Evolutionary conservation across 805 yeast species (phyloP).

Genomic region (Allodekkera sacchari): DNA sequence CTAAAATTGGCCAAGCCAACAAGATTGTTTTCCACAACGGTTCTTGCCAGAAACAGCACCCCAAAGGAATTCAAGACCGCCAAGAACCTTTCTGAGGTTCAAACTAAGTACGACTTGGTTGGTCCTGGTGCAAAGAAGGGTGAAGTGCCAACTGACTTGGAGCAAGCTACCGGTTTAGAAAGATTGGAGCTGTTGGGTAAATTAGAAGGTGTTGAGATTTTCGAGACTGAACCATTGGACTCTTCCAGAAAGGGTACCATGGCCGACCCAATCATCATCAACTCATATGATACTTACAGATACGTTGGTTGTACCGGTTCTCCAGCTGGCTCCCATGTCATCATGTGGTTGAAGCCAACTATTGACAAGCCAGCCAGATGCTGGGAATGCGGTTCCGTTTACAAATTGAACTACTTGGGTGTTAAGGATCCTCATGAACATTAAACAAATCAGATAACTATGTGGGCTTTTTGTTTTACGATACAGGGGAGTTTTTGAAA

Average conservation of each 20-base stretch:
- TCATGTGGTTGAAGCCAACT: constrained; percentile 89
- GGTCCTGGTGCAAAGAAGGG: constrained; percentile 87
- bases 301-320: constrained; percentile 97
- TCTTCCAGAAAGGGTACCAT: constrained; percentile 86
- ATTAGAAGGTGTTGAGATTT: constrained; percentile 90
- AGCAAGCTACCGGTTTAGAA: constrained; percentile 97
- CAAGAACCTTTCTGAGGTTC: constrained; percentile 62
- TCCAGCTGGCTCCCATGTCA: constrained; percentile 86
- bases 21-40: constrained; percentile 27
- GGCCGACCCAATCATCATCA: constrained; percentile 80
- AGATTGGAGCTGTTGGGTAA: constrained; percentile 92
- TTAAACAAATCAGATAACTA: neutral
- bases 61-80: constrained; percentile 53
- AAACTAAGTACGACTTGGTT: constrained; percentile 66
- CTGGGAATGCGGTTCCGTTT: constrained; percentile 98
- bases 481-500: too few relatives aligned
- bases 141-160: constrained; percentile 84
- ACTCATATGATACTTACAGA: constrained; percentile 86
- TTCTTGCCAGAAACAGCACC: constrained; percentile 19
- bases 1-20: constrained; percentile 26
- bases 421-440: constrained; percentile 56
- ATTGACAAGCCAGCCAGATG: constrained; percentile 82
- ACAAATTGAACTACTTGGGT: constrained; percentile 82
- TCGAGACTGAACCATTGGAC: constrained; percentile 83
- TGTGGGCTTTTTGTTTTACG: neutral